Evolutionary conservation across 345 rosid species (phyloP), one percentile per base, ranked within the genome.

Genomic region (Eucalyptus regnans): DNA sequence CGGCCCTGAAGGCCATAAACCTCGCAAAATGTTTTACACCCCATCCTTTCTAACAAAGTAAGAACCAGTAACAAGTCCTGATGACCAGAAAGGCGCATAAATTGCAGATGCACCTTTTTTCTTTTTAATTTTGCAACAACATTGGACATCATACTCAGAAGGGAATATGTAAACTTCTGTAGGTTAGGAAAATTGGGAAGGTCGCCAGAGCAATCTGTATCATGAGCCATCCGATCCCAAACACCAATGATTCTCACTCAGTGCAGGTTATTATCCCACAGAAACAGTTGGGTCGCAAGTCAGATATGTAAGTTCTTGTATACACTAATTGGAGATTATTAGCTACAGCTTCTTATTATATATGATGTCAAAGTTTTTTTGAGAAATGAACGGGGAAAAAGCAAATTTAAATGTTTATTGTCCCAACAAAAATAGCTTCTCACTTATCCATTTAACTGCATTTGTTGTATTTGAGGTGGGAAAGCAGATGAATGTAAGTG

Each of bases 171-270:
- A 27, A 51, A 8, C 46, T 88, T 89, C 54, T 92, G 86, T 94
- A 97, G 98, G 98, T 94, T 88, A 94, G 96, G 91, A 97, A 94
- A 94, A 95, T 95, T 87, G 98, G 97, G n/a, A 95, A 92, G 93
- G 99, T 97, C 89, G 94, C 95, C 44, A 92, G 99, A 92, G 99
- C 99, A 52, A 96, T 98, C 89, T 96, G 96, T 79, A 98, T 95
- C 50, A 95, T 98, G 99, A 96, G 97, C 92, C 99, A 98, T 90
- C 96, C 98, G 20, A 94, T 97, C 79, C 98, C 99, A 89, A 96
- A 91, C 94, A 95, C 99, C 89, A 92, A 91, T 86, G 98, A 97
- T 83, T 97, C 98, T 92, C 99, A 94, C 86, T 97, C 99, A 37
- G 99, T 93, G 81, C 99, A 97, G 88, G 92, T 98, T 90, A 96